Evolutionary conservation across 2,329 filamentous ascomycete genomes (phyloP), one percentile per base, ranked within the genome.

Genomic region (Fusarium nygamai): DNA sequence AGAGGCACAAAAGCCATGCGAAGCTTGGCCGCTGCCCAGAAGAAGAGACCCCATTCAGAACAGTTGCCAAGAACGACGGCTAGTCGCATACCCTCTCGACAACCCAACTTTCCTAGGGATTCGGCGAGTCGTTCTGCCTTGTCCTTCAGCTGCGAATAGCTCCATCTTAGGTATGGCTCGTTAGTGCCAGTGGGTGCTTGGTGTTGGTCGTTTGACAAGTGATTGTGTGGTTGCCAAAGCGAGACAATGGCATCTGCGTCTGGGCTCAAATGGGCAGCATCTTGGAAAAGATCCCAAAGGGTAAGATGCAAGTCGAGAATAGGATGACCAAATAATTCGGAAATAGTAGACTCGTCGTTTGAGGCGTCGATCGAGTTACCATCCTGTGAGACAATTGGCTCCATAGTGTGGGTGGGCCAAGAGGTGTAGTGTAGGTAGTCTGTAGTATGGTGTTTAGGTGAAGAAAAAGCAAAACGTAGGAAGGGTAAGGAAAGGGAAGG

Each of bases 11-110:
- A 83, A 3, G 73, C 54, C 75, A 82, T 79, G 8, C 76, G 78
- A 19, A 84, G 77, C 67, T 76, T 82, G 29, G 80, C 80, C 3
- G 81, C 76, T 6, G 78, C 78, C 83, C 83, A 84, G 62, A 84
- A 81, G 46, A 81, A 78, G 36, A 84, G 73, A 0, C 71, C 80
- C 82, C 82, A 84, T 79, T 85, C 83, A 9, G 80, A 81, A 53
- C 81, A 82, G 65, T 84, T 84, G 58, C 80, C 75, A 51, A 84
- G 73, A 13, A 83, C 64, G 3, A 77, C 79, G 29, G 76, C 79
- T 11, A 84, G 70, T 19, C 75, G 76, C 76, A 78, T 82, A 9
- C 80, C 78, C 10, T 73, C 71, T 29, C 73, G 69, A 46, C 79
- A 78, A 10, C 81, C 78, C 43, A 76, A 22, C 16, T 34, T 48